phyloP scores from a whole-genome alignment of 2,329 filamentous ascomycete species.

The Arachnopeziza araneosa region DNA sequence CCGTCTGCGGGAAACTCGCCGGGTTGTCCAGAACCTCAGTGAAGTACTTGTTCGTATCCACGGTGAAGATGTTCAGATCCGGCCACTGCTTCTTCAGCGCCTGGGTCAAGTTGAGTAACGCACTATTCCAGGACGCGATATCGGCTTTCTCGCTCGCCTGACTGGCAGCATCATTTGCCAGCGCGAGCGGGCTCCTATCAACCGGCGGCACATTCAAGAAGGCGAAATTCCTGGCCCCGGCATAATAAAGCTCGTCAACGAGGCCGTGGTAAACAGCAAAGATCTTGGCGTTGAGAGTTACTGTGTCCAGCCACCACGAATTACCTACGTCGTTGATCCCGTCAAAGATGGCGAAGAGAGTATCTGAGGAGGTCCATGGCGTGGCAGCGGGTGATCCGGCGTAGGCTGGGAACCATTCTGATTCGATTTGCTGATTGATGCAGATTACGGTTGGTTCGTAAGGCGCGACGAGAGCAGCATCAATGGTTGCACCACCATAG shows the following conservation, averaged over 20 bases:
- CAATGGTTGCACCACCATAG: slow-evolving; percentile 39
- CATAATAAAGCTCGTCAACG: slow-evolving; percentile 42
- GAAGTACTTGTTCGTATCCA: slow-evolving; percentile 49
- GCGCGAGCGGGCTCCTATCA: slow-evolving; percentile 45
- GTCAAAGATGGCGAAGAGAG: slow-evolving; percentile 37
- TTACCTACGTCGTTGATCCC: slow-evolving; percentile 53
- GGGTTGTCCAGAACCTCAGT: slow-evolving; percentile 48
- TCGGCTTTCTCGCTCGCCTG: slow-evolving; percentile 37
- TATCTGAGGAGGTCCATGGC: slow-evolving; percentile 18
- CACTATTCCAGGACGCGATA: slow-evolving; percentile 47
- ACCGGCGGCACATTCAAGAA: slow-evolving; percentile 55
- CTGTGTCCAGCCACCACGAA: slow-evolving; percentile 35
- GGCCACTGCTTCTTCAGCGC: slow-evolving; percentile 30
- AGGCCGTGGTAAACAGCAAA: slow-evolving; percentile 39
- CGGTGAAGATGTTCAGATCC: slow-evolving; percentile 45
- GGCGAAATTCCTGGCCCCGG: slow-evolving; percentile 52
- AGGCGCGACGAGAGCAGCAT: slow-evolving; percentile 33
- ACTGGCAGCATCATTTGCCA: slow-evolving; percentile 33
- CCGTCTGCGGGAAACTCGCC: slow-evolving; percentile 42
- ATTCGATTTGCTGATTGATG: slow-evolving; percentile 35
- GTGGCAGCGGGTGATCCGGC: slow-evolving; percentile 24
- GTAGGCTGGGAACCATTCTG: slow-evolving; percentile 38
- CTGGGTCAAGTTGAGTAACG: slow-evolving; percentile 37
- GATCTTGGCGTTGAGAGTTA: slow-evolving; percentile 34
- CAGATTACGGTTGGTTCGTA: slow-evolving; percentile 33